Evolutionary conservation across 2,329 filamentous ascomycete genomes (phyloP).

Genomic region (Cyphellophora attinorum): DNA sequence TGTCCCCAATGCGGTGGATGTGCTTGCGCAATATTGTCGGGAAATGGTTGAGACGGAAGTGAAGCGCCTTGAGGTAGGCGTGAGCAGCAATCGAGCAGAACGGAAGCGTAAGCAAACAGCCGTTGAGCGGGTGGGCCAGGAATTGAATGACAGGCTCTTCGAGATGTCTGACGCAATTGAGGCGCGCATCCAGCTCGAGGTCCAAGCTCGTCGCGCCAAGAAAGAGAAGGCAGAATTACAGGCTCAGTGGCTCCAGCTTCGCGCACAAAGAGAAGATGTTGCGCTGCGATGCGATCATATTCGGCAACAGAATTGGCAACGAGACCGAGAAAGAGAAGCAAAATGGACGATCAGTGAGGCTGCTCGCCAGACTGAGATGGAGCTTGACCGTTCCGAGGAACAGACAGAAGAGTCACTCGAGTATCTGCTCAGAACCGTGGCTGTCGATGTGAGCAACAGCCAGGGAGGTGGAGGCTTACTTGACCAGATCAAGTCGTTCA

Average conservation of each 20-base stretch:
- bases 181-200: constrained; percentile 36
- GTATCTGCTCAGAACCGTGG: constrained; percentile 32
- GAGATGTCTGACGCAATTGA: constrained; percentile 44
- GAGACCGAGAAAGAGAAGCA: constrained; percentile 25
- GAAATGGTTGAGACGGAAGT: constrained; percentile 40
- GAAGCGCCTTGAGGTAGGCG: constrained; percentile 20
- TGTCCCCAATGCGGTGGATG: constrained; percentile 43
- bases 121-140: constrained; percentile 37
- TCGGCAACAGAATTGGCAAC: constrained; percentile 29
- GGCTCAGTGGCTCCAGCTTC: constrained; percentile 37
- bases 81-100: constrained; percentile 23
- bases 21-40: constrained; percentile 40
- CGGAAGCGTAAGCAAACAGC: constrained; percentile 35
- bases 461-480: constrained; percentile 32
- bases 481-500: constrained; percentile 31
- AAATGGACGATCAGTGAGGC: constrained; percentile 17
- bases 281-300: constrained; percentile 42
- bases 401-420: constrained; percentile 25
- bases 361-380: constrained; percentile 32
- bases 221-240: constrained; percentile 36
- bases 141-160: constrained; percentile 40
- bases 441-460: constrained; percentile 29
- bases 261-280: constrained; percentile 38
- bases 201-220: constrained; percentile 35
- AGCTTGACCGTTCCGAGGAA: constrained; percentile 27